Base-by-base conservation (phyloP, 495 filamentous ascomycete genomes). In the Penicillium salamii region DNA sequence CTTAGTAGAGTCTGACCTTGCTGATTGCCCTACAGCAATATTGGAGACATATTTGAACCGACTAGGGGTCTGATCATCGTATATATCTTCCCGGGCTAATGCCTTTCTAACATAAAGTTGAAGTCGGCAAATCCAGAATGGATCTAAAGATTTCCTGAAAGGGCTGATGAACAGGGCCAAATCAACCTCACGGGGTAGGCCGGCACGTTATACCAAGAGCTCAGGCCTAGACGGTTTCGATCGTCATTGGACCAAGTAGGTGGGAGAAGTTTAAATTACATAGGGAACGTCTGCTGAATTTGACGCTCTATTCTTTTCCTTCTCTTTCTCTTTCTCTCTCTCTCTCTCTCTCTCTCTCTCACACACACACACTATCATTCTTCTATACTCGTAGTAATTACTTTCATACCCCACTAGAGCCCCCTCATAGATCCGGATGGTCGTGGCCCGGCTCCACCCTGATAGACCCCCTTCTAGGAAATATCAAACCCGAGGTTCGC, bases 221-320 rank as follows among this genome's bases (percentile, higher is more conserved):
- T 54, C 35, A 56, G 53, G 45, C 53, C 53, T 38, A 52, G 46
- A 53, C 43, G 40, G 42, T 41, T 42, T 51, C 45, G 52, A 56
- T 62, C 52, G 35, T 59, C 55, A 62, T 62, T 62, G 59, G 59
- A 59, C 49, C 53, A 40, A 52, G 39, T 54, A 51, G 48, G 39
- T 54, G 55, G 48, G 54, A 62, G 55, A 61, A 61, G 58, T 58
- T 62, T 59, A 62, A 58, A 53, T 62, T 55, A 62, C 55, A 17
- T 42, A 39, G 20, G 21, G 26, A 7, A n/a, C n/a, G n/a, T 34
- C 8, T 14, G 34, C 8, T 13, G 15, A 23, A 24, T 41, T 45
- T 35, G 23, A n/a, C n/a, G n/a, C n/a, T n/a, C n/a, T n/a, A n/a
- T n/a, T 24, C 40, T 40, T 31, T 31, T 44, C 21, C 14, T 52